Base-by-base conservation (phyloP, 441 rosid genomes). In the Pelargonium fulgidum region DNA sequence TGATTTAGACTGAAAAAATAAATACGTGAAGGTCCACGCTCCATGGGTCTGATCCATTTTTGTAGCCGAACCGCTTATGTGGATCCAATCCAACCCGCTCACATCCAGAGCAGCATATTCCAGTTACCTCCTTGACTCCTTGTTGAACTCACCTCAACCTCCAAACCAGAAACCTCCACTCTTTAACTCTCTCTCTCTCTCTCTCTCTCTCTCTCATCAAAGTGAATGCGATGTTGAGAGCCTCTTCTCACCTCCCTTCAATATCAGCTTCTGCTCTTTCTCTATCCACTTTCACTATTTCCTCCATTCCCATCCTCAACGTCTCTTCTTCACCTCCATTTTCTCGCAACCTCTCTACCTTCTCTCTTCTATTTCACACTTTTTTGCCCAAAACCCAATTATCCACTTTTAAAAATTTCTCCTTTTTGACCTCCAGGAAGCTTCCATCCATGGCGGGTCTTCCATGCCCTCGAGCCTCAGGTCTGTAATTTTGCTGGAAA, bases 221-320 rank as follows among this genome's bases (percentile, higher is more conserved):
- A 6, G 12, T 45, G 70, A 19, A 16, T 62, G 70, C 62, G 42
- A 86, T 91, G 92, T 72, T 82, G 7, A 80, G 88, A 81, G 80
- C 68, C 47, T 62, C 78, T 0, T 68, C 80, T 62, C 78, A 72
- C 76, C 75, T 82, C 69, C 77, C 83, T 1, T 81, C 84, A 0
- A 20, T 59, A 50, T 66, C 74, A 17, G 76, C 81, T 3, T 77
- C 90, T 2, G 64, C 80, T 17, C 62, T 81, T 50, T 72, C 77
- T 50, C 62, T 82, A 45, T 71, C 74, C 50, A 80, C 75, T 54
- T 64, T 87, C 19, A 81, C 80, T 50, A 78, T 69, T 58, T 83
- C 85, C 29, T 0, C 78, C 1, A 0, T 83, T 64, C 82, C 87
- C 70, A 19, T 69, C 44, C 79, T 86, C 33, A 63, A 61, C 68